phyloP scores from a whole-genome alignment of 2,329 filamentous ascomycete species.

The Pyrenochaeta sp. region DNA sequence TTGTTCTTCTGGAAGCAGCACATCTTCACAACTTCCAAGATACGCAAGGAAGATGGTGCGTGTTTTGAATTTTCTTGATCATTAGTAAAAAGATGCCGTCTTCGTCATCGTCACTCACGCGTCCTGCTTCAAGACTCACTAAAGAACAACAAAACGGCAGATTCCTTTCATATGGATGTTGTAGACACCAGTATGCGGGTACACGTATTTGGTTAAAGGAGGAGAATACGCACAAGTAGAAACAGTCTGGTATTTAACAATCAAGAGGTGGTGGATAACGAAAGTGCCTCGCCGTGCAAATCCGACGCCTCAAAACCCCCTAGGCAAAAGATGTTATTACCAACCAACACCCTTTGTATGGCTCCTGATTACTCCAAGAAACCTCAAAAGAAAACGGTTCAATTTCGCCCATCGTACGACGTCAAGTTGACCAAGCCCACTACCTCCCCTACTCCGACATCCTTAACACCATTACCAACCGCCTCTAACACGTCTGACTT shows the following conservation, averaged over 20 bases:
- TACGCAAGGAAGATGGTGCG: no score
- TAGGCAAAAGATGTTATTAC: background rate
- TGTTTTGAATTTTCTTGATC: no score
- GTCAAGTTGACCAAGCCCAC: background rate
- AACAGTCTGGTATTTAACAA: conserved; percentile 1
- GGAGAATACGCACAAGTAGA: no score
- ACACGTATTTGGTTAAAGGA: no score
- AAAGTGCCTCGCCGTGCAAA: background rate
- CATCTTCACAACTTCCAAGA: no score
- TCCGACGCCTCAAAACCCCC: background rate
- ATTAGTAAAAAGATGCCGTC: no score
- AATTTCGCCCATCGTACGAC: background rate
- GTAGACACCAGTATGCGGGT: no score
- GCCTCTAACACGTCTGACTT: conserved; percentile 45
- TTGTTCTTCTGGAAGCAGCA: no score
- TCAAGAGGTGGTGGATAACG: background rate
- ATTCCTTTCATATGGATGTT: no score
- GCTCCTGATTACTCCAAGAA: background rate
- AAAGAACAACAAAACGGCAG: no score
- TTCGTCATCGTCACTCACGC: no score
- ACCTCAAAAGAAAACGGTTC: background rate
- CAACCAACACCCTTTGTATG: background rate
- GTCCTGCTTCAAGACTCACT: no score
- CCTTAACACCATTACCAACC: conserved; percentile 39
- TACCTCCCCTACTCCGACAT: background rate